Conservation (phyloP, 768 basidiomycete species). For the Macrolepiota dolichaula region DNA sequence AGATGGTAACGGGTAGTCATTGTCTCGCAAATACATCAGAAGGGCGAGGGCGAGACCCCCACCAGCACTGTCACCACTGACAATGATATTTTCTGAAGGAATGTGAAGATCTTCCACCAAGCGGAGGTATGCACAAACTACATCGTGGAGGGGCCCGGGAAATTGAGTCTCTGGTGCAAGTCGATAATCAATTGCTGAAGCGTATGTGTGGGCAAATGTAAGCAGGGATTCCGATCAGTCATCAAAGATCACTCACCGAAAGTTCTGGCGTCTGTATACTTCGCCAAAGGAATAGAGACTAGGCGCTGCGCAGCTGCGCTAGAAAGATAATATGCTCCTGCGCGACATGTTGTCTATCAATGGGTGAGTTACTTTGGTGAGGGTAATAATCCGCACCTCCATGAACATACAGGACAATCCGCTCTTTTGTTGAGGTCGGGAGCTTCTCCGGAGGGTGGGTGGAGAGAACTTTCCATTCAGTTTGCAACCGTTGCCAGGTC, state of each 20-base stretch:
- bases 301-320: slow-evolving; percentile 88
- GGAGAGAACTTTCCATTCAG: slow-evolving; percentile 60
- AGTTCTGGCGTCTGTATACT: slow-evolving; percentile 83
- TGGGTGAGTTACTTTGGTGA: background rate
- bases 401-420: slow-evolving; percentile 90
- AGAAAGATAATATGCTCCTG: slow-evolving; percentile 91
- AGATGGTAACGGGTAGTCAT: slow-evolving; percentile 77
- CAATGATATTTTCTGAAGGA: slow-evolving; percentile 84
- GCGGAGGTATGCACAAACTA: slow-evolving; percentile 82
- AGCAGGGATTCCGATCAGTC: background rate
- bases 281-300: slow-evolving; percentile 88
- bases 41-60: slow-evolving; percentile 84
- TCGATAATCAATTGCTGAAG: slow-evolving; percentile 89
- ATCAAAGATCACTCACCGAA: slow-evolving; percentile 45
- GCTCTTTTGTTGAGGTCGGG: slow-evolving; percentile 50
- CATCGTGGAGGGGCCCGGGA: slow-evolving; percentile 86
- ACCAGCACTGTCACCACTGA: slow-evolving; percentile 92
- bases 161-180: slow-evolving; percentile 94
- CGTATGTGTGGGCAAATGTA: slow-evolving; percentile 3
- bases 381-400: slow-evolving; percentile 57
- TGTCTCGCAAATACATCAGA: slow-evolving; percentile 93
- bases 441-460: slow-evolving; percentile 22
- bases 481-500: slow-evolving; percentile 84
- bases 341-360: background rate
- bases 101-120: slow-evolving; percentile 86